These are phyloP conservation scores for Adansonia madagascariensis DNA, from an alignment of 441 rosid species.

Conservation along the genomic window DNA sequence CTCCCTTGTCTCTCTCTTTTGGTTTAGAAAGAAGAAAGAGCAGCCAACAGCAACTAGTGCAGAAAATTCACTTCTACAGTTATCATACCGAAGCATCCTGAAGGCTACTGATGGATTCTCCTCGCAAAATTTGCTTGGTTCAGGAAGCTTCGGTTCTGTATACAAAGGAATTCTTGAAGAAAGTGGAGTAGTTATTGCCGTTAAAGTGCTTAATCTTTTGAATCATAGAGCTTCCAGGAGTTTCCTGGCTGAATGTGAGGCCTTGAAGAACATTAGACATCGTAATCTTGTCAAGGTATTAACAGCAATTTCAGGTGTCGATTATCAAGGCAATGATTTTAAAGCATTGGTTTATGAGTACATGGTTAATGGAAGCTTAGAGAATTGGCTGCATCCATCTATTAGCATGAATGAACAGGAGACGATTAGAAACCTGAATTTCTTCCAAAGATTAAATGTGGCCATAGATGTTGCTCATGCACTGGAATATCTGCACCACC, in stretches of 20 bases:
- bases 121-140: slow-evolving; percentile 25
- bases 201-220: not conserved
- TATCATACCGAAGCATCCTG: slow-evolving; percentile 29
- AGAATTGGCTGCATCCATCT: not conserved
- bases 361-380: not conserved
- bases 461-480: no score
- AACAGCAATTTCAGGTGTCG: not conserved
- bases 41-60: not conserved
- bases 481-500: no score
- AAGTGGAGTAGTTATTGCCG: not conserved
- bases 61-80: no score
- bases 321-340: not conserved
- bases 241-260: slow-evolving; percentile 11
- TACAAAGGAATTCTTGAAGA: slow-evolving; percentile 32
- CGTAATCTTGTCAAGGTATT: slow-evolving; percentile 15
- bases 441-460: no score
- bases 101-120: slow-evolving; percentile 37
- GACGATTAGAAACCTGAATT: no score
- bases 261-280: not conserved
- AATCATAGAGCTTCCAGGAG: not conserved
- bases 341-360: slow-evolving; percentile 12
- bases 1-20: not conserved
- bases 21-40: not conserved
- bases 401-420: no score
- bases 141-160: not conserved